phyloP scores from a whole-genome alignment of 2,329 filamentous ascomycete genomes.

The Clonostachys rosea region DNA sequence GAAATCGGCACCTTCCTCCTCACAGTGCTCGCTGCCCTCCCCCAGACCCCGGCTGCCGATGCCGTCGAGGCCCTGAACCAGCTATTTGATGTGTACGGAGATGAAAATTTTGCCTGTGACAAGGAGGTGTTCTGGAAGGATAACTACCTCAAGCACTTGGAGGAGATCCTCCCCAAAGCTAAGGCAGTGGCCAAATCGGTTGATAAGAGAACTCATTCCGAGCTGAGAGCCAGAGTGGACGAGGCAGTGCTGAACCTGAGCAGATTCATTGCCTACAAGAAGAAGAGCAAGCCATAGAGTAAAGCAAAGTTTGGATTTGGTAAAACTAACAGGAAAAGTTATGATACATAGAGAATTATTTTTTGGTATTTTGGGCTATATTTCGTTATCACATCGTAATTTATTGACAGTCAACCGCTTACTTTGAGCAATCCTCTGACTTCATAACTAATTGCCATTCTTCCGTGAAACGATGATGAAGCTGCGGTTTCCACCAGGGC shows the following conservation, averaged over 20 bases:
- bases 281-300: conserved; percentile 40
- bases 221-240: conserved; percentile 55
- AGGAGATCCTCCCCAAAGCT: conserved; percentile 46
- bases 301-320: conserved; percentile 1
- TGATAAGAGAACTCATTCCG: conserved; percentile 52
- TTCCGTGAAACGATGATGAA: too few relatives aligned
- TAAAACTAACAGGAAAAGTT: neutral
- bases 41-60: conserved; percentile 50
- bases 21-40: conserved; percentile 44
- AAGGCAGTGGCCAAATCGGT: conserved; percentile 54
- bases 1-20: conserved; percentile 61
- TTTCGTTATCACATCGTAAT: too few relatives aligned
- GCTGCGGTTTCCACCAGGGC: too few relatives aligned
- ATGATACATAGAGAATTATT: neutral
- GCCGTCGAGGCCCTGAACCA: conserved; percentile 62
- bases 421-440: neutral
- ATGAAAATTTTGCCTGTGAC: conserved; percentile 55
- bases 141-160: conserved; percentile 53
- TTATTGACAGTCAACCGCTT: too few relatives aligned
- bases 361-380: neutral
- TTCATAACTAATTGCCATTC: too few relatives aligned
- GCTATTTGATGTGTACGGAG: conserved; percentile 63
- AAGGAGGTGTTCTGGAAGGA: conserved; percentile 60
- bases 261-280: conserved; percentile 62
- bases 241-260: conserved; percentile 56